Evolutionary conservation across 306 rosid species (phyloP).

Genomic region (Ormosia semicastrata): DNA sequence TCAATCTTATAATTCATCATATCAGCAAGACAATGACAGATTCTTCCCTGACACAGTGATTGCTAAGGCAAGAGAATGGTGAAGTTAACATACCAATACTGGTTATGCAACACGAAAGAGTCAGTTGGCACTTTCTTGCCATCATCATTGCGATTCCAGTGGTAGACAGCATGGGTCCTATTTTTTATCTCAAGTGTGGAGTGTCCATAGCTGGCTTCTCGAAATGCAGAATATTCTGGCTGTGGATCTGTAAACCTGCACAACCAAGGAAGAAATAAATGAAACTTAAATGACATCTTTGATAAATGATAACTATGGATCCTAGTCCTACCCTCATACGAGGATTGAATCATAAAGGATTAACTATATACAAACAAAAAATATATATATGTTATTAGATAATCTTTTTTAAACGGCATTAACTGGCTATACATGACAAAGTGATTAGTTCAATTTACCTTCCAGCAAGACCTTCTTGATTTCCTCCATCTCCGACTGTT

Average conservation of each 20-base stretch:
- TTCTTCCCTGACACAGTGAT: neutral
- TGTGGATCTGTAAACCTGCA: slow-evolving; percentile 84
- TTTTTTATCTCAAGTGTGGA: slow-evolving; percentile 81
- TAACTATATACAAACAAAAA: neutral
- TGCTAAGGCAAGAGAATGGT: slow-evolving; percentile 13
- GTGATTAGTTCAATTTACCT: slow-evolving; percentile 42
- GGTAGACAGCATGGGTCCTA: slow-evolving; percentile 88
- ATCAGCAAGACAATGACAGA: neutral
- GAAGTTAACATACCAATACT: slow-evolving; percentile 70
- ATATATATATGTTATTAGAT: neutral
- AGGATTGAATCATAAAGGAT: neutral
- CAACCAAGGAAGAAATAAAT: slow-evolving; percentile 6
- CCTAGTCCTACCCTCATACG: neutral
- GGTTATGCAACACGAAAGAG: slow-evolving; percentile 71
- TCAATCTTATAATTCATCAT: slow-evolving; percentile 16
- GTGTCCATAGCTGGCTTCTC: slow-evolving; percentile 97
- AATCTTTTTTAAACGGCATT: neutral
- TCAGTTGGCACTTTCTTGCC: slow-evolving; percentile 79
- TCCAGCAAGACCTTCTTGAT: slow-evolving; percentile 96
- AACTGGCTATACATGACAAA: neutral
- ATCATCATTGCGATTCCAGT: slow-evolving; percentile 96
- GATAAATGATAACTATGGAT: neutral
- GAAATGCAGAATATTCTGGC: slow-evolving; percentile 90
- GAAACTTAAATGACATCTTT: neutral
- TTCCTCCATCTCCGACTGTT: slow-evolving; percentile 98